A percentile compares a stretch with the other conserved stretches of the same genome.
phyloP scores from a whole-genome alignment of 805 yeast species.

The Myxozyma neotropica region DNA sequence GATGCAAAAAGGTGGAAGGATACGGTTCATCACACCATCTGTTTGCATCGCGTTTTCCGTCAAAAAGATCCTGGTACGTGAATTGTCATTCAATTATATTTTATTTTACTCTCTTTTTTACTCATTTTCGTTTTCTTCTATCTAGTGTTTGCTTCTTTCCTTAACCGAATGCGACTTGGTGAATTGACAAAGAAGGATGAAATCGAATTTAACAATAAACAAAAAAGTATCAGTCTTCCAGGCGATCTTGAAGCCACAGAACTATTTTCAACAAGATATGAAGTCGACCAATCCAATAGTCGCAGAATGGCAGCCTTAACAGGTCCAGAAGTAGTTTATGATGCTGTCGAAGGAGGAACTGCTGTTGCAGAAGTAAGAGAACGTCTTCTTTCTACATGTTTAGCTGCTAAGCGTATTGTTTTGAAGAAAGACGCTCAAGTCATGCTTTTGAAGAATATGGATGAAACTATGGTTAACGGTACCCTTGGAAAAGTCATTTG shows the following conservation, averaged over 20 bases:
- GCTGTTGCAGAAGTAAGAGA: slow-evolving; percentile 38
- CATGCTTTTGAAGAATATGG: slow-evolving; percentile 84
- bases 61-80: slow-evolving; percentile 66
- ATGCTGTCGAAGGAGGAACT: slow-evolving; percentile 50
- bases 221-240: slow-evolving; percentile 51
- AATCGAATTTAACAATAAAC: slow-evolving; percentile 37
- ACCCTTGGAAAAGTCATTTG: slow-evolving; percentile 76
- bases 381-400: slow-evolving; percentile 56
- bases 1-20: slow-evolving; percentile 70
- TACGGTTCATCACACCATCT: slow-evolving; percentile 64
- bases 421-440: slow-evolving; percentile 90
- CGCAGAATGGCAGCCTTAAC: slow-evolving; percentile 53
- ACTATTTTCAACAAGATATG: slow-evolving; percentile 79
- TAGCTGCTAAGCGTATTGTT: slow-evolving; percentile 67
- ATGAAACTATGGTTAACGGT: slow-evolving; percentile 82
- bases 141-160: slow-evolving; percentile 67
- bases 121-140: background rate
- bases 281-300: slow-evolving; percentile 77
- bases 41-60: slow-evolving; percentile 80
- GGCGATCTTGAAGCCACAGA: slow-evolving; percentile 91
- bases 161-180: slow-evolving; percentile 81
- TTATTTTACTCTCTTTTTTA: background rate
- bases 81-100: too few species aligned
- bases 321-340: slow-evolving; percentile 52
- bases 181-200: slow-evolving; percentile 49